Conservation (phyloP, 352 stramenopile species). For the Globisporangium mamillatum region DNA sequence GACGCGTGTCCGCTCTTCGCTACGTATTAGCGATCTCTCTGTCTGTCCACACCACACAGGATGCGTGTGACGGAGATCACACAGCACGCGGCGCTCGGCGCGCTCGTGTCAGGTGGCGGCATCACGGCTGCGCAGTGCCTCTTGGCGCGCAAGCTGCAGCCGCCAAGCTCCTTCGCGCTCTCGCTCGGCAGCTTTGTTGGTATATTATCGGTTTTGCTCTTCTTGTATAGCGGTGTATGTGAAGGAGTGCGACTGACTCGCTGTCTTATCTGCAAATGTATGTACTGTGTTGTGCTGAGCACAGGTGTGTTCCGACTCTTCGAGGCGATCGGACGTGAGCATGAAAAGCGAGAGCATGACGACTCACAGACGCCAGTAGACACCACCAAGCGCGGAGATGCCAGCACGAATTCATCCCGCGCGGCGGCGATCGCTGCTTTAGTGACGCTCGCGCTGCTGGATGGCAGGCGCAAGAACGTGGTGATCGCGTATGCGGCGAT, state of each 20-base stretch:
- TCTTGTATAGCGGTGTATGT: not conserved
- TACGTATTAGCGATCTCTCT: not conserved
- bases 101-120: conserved; percentile 29
- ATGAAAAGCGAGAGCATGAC: not conserved
- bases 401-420: conserved; percentile 26
- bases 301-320: conserved; percentile 46
- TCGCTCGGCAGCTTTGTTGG: conserved; percentile 55
- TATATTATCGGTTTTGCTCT: conserved; percentile 3
- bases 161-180: conserved; percentile 46
- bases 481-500: conserved; percentile 51
- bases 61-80: conserved; percentile 12
- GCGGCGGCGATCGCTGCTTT: conserved; percentile 34
- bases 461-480: conserved; percentile 42
- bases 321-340: conserved; percentile 29
- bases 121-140: conserved; percentile 36
- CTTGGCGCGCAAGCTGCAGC: conserved; percentile 33
- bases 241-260: not conserved
- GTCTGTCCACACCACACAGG: not conserved
- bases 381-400: not conserved
- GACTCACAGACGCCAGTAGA: not conserved
- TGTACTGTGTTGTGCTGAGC: not conserved
- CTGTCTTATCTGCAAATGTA: not conserved
- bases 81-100: conserved; percentile 39
- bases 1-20: not conserved
- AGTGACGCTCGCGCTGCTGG: conserved; percentile 41